Conservation (phyloP, 31 red algal species). For the Asparagopsis taxiformis region DNA sequence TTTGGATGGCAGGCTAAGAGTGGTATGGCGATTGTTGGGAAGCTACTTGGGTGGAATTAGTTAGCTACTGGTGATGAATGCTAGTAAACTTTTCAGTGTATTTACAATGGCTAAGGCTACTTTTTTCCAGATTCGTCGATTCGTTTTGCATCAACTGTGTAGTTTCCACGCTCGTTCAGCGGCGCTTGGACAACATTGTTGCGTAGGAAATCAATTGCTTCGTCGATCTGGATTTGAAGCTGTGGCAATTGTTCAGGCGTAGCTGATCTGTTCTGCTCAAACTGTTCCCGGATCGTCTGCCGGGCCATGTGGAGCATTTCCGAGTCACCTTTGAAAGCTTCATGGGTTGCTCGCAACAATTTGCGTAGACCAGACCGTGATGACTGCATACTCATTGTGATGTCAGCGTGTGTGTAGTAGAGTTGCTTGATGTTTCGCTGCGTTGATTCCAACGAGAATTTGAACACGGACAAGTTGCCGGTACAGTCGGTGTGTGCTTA, state of each 20-base stretch:
- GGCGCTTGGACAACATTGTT: constrained; percentile 68
- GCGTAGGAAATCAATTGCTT: constrained; percentile 55
- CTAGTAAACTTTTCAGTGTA: constrained; percentile 9
- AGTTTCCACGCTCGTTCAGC: constrained; percentile 61
- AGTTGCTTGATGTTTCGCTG: no score
- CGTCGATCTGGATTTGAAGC: constrained; percentile 28
- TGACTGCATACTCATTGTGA: no score
- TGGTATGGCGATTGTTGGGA: constrained; percentile 88
- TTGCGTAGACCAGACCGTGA: constrained; percentile 41
- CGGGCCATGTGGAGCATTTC: constrained; percentile 39
- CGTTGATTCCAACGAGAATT: no score
- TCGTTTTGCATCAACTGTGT: constrained; percentile 39
- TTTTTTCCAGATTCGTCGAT: constrained; percentile 63
- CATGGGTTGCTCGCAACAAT: constrained; percentile 54
- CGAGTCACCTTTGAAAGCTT: constrained; percentile 45
- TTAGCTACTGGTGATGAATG: neutral
- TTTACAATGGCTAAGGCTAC: no score
- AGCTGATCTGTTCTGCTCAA: constrained; percentile 19
- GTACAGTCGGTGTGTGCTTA: no score
- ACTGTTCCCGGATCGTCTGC: constrained; percentile 49
- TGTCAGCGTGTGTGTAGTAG: no score
- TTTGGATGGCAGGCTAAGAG: constrained; percentile 93
- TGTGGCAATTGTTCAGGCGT: constrained; percentile 20
- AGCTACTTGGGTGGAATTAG: constrained; percentile 76
- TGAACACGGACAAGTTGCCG: no score